Evolutionary conservation across 164 flowering plant species (phyloP), one percentile per base, ranked within the genome.

Genomic region (Sedum album): DNA sequence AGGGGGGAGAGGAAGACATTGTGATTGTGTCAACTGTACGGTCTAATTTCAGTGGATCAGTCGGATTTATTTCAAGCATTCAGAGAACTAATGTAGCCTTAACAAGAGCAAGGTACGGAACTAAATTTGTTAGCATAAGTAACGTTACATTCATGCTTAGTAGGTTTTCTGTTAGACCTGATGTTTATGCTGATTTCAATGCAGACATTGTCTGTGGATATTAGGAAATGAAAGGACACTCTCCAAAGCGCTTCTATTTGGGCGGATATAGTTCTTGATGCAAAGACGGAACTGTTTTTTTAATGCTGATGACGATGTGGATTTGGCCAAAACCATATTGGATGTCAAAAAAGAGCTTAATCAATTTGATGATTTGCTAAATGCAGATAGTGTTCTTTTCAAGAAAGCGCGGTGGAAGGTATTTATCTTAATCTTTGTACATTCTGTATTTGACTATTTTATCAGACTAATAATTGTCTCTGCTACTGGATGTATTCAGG

Each of bases 1-100:
- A 88, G 44, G 88, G 93, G 10, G 83, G 90, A 0, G 88, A 88
- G 63, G 82, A 84, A 66, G 88, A 86, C 26, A 70, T 83, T 9
- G 76, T 88, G 1, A 79, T 88, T 31, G 68, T 88, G 35, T 88
- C 87, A 0, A 78, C 86, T 1, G 88, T 88, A 18, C 66, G 87
- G 67, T 78, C 81, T 26, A 86, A 86, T 70, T 26, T n/a, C 0
- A 57, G 71, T 38, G 88, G 88, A 39, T 63, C 77, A 3, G 64
- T 84, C 60, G 93, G 85, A 7, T 86, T 88, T 67, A 60, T 84
- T 6, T 69, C 75, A 28, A 79, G 70, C 76, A 64, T 48, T 42
- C 79, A 78, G 38, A 78, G 88, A 67, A 73, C 87, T 33, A 88
- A 86, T 74, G 90, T 86, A 28, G 85, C 90, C 30, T 68, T 86